phyloP scores from a whole-genome alignment of 192 early-diverging fungal genomes.

The Paraglomus occultum region DNA sequence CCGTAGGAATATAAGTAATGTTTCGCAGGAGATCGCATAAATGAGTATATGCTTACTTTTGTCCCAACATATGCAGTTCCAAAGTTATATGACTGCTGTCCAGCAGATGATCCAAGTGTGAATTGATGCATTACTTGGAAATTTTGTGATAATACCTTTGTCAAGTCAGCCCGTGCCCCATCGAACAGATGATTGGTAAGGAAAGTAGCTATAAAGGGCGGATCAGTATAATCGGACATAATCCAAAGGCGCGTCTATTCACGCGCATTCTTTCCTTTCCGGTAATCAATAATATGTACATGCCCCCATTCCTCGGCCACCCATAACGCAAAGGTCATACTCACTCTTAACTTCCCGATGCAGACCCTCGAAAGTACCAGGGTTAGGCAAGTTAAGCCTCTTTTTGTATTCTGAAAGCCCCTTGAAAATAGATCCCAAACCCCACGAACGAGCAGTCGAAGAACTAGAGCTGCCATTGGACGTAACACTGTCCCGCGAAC shows the following conservation, averaged over 20 bases:
- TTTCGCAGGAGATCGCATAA: background rate
- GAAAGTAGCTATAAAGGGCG: constrained; percentile 58
- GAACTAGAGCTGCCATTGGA: too few relatives aligned
- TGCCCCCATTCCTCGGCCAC: background rate
- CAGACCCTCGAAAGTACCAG: constrained; percentile 79
- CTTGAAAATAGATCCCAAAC: constrained; percentile 14
- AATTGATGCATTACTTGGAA: constrained; percentile 96
- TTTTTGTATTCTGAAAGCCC: constrained; percentile 37
- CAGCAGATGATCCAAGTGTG: constrained; percentile 75
- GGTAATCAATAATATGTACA: too few relatives aligned
- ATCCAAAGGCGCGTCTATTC: too few relatives aligned
- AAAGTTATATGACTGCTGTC: constrained; percentile 91
- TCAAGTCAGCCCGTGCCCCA: constrained; percentile 91
- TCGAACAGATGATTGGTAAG: constrained; percentile 89
- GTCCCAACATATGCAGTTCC: constrained; percentile 80
- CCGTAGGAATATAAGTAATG: constrained; percentile 14
- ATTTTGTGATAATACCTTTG: constrained; percentile 88
- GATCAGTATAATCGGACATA: constrained; percentile 6
- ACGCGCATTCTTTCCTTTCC: constrained; percentile 10
- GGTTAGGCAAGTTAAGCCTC: constrained; percentile 65
- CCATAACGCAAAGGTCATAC: background rate
- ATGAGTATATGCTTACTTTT: constrained; percentile 47
- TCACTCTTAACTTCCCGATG: constrained; percentile 79
- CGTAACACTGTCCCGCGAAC: too few relatives aligned
- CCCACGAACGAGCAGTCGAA: background rate